Evolutionary conservation across 78 protist genomes (phyloP), one percentile per base, ranked within the genome.

Genomic region (Dictyostelium firmibasis): DNA sequence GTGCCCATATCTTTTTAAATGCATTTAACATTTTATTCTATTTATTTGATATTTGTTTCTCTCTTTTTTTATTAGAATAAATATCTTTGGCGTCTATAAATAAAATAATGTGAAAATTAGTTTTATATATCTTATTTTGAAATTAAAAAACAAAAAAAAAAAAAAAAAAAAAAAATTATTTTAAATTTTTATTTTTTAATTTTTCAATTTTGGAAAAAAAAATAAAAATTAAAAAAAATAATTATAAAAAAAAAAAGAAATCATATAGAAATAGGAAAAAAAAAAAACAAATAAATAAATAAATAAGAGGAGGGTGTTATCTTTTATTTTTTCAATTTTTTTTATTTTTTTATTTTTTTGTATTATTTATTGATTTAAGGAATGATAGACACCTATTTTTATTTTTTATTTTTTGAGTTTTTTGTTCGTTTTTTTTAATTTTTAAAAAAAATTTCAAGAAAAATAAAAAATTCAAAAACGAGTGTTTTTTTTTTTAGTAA

Each of bases 1-100:
- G 85, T 44, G 74, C 92, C 33, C 75, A 74, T 43, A 85, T 13
- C 72, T 86, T 86, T 53, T 57, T 74, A 31, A 86, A 86, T 33
- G 78, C 53, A 38, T 53, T 76, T 29, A 86, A 70, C 50, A 38
- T 57, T 50, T 36, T 44, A 50, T 50, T 50, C 62, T 50, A 50
- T 16, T 50, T 50, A 50, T 4, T 50, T 50, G 62, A 50, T 50
- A 50, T 50, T 10, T 50, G 13, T 50, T 50, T 50, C 6, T 29
- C 27, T 27, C 3, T 13, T 64, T 64, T 4, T 38, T 38, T 38
- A 38, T 38, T 38, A 4, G 43, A 50, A 50, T 18, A 1, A 16
- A 16, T 50, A 16, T 50, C 62, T 16, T 50, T 18, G 23, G 62
- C 23, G 62, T 50, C n/a, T 50, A 50, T 50, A 50, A 50, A 50